These are phyloP conservation scores for Ilyonectria destructans DNA, from an alignment of 2,329 filamentous ascomycete species.

Conservation along the genomic window DNA sequence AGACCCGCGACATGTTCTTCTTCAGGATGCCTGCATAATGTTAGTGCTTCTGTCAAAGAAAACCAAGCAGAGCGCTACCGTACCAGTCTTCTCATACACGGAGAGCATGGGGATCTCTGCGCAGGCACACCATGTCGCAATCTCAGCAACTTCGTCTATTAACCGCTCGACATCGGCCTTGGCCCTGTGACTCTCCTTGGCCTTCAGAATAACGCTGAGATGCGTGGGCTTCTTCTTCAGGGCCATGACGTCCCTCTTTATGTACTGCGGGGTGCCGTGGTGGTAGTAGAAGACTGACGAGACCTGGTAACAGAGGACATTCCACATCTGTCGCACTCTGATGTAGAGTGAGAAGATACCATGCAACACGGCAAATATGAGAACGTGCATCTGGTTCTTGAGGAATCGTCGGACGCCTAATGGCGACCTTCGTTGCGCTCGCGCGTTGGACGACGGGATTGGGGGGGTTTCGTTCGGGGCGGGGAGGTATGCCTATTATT, in stretches of 20 bases:
- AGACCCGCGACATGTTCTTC: constrained; percentile 87
- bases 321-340: constrained; percentile 84
- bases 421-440: constrained; percentile 55
- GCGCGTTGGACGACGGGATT: constrained; percentile 39
- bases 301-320: constrained; percentile 83
- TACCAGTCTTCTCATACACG: constrained; percentile 93
- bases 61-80: constrained; percentile 42
- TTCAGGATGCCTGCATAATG: constrained; percentile 82
- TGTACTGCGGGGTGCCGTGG: constrained; percentile 94
- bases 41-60: constrained; percentile 28
- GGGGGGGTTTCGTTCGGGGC: constrained; percentile 53
- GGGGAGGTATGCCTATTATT: constrained; percentile 55
- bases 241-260: constrained; percentile 86
- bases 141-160: constrained; percentile 91
- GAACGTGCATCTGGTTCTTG: constrained; percentile 73
- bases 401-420: constrained; percentile 76
- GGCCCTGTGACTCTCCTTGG: constrained; percentile 79
- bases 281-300: constrained; percentile 93
- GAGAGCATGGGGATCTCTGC: constrained; percentile 90
- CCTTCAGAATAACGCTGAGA: constrained; percentile 86
- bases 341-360: constrained; percentile 91
- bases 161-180: constrained; percentile 85
- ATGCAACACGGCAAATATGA: constrained; percentile 81
- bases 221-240: constrained; percentile 86
- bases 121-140: constrained; percentile 93